Percentiles rank a stretch among this genome's conserved stretches.
phyloP scores from a whole-genome alignment of 2,329 filamentous ascomycete species.

The Apiospora marii region DNA sequence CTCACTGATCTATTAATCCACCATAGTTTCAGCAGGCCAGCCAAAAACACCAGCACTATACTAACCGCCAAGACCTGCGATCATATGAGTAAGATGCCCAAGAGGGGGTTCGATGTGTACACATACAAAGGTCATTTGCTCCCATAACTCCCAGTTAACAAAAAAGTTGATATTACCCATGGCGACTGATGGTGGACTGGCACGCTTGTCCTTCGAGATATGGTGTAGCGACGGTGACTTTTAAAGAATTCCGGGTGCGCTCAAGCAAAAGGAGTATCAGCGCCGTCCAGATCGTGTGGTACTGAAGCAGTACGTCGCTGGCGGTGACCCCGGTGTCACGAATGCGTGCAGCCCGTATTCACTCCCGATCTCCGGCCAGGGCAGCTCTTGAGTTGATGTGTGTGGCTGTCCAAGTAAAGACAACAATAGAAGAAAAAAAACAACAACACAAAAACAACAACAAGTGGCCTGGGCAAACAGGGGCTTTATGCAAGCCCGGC shows the following conservation, averaged over 20 bases:
- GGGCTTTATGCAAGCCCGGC: neutral
- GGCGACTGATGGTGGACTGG: slow-evolving; percentile 35
- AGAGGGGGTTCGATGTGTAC: no score
- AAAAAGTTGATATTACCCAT: slow-evolving; percentile 64
- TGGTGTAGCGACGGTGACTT: slow-evolving; percentile 26
- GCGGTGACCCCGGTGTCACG: slow-evolving; percentile 16
- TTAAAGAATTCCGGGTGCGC: neutral
- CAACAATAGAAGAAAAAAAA: neutral
- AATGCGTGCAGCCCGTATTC: slow-evolving; percentile 18
- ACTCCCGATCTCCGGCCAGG: slow-evolving; percentile 18
- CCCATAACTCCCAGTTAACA: slow-evolving; percentile 79
- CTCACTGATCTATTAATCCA: slow-evolving; percentile 63
- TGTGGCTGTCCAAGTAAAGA: neutral
- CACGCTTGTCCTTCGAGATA: slow-evolving; percentile 34
- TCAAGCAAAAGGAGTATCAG: slow-evolving; percentile 34
- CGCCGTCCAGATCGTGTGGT: neutral
- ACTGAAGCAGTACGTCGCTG: neutral
- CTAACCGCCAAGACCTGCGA: slow-evolving; percentile 73
- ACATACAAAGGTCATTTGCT: slow-evolving; percentile 89
- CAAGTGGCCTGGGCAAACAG: neutral
- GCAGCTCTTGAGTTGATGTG: neutral
- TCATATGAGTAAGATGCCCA: slow-evolving; percentile 31
- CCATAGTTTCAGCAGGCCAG: slow-evolving; percentile 74
- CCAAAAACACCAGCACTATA: slow-evolving; percentile 73
- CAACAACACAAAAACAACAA: neutral